Base-by-base conservation (phyloP, 2,329 filamentous ascomycete species). In the Cadophora luteo-olivacea region DNA sequence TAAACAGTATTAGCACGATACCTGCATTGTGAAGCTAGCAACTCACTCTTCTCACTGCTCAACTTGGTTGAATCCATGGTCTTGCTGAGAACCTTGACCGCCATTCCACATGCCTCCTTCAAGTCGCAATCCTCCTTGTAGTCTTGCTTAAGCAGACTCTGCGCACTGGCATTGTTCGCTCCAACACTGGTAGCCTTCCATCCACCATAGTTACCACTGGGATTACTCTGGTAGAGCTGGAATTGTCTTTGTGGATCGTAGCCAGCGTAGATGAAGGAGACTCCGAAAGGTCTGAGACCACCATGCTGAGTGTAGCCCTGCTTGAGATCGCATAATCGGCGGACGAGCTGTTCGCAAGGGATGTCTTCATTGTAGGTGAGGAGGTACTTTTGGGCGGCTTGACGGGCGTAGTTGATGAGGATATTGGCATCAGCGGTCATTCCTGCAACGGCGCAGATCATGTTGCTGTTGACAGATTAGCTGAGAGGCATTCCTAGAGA, bases 401-500 rank as follows among this genome's bases (percentile, higher is more conserved):
- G 93, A 77, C 96, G 94, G 80, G 96, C 97, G 83, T 97, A 97
- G 87, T 99, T 99, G 89, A 99, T 99, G 81, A 99, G 93, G 82
- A 99, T 99, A 86, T 99, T 99, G 81, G 96, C 96, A 80, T 99
- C 96, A 78, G 96, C 96, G 57, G 94, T 99, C 95, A 99, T 98
- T 79, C 96, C 96, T 77, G 96, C 96, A 69, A 99, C 96, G 70
- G 96, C 96, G 82, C 94, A 97, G 83, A 99, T 98, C 97, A 99
- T 99, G 86, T 99, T 99, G 85, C 95, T 98, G 45, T 14, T 51
- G 8, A 61, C 12, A 64, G 24, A 9, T 75, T 67, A 74, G 71
- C 49, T 68, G 61, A 38, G 66, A 38, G 6, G 4, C 2, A 29
- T 12, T 8, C 19, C 32, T 25, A 25, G 9, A 22, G 45, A 62